Base-by-base conservation (phyloP, 257 asterid species). In the Knoxia roxburghii region DNA sequence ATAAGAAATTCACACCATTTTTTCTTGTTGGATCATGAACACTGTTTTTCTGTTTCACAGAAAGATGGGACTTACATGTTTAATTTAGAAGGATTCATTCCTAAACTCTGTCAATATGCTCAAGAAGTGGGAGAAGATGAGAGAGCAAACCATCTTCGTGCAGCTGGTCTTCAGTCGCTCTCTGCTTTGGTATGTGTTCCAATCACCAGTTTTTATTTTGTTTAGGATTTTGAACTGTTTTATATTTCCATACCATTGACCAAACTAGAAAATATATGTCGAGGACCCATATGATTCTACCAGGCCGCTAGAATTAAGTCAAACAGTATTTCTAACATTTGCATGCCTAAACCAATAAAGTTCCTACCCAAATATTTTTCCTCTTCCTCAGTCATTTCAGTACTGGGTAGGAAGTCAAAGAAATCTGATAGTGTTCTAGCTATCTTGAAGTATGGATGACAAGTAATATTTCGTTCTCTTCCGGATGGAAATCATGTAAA, bases 91-190 rank as follows among this genome's bases (percentile, higher is more conserved):
- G 94, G 81, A 64, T 84, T 86, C 76, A 84, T 88, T 74, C 96
- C 99, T 29, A 94, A 82, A 73, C 90, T 94, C 68, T 94, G 99
- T 79, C 95, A 85, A 74, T 69, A 90, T 78, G 88, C 97, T 73
- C 97, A 88, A 82, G 96, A 94, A 83, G 88, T 70, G 41, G 96
- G 99, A 74, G 97, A 94, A 2, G 89, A 84, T 43, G 95, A 86
- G 68, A 82, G 84, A 73, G 76, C 77, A 21, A 76, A 65, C 71
- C 78, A 61, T 11, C 78, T 88, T 72, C 86, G 86, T 73, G 88
- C 91, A 50, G 87, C 90, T 65, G 91, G 84, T 26, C 79, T 94
- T 73, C 94, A 94, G 76, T 88, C 96, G 69, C 95, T 89, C 67
- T 86, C 95, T 68, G 85, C 98, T 52, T 80, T 90, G 98, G 98